Percentiles rank a stretch among this genome's conserved stretches.
Conservation (phyloP, 495 filamentous ascomycete species). For the Aspergillus mulundensis region DNA sequence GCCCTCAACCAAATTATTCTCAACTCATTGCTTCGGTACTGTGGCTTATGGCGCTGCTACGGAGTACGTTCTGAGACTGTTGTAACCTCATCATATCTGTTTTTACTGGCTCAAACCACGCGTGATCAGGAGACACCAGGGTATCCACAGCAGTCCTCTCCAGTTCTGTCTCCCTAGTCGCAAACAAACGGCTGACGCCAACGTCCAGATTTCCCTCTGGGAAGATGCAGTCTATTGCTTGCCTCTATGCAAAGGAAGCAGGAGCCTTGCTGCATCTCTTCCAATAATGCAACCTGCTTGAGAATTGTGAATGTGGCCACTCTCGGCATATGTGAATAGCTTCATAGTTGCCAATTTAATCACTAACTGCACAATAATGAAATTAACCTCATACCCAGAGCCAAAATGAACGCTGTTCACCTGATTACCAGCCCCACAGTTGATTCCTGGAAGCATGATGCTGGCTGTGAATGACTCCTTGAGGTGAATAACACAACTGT, state of each 20-base stretch:
- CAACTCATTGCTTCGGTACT: not conserved
- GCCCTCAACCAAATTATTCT: not conserved
- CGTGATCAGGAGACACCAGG: not conserved
- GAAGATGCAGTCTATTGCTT: not conserved
- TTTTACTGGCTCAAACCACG: not conserved
- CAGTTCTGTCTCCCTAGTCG: not conserved
- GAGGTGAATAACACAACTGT: conserved; percentile 1
- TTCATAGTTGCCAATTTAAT: not conserved
- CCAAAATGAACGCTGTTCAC: not conserved
- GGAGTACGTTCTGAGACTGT: conserved; percentile 1
- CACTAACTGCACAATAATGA: not conserved
- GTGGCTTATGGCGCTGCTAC: not conserved
- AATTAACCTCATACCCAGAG: not conserved
- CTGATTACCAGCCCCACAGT: not conserved
- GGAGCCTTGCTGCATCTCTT: not conserved
- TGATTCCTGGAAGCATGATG: not conserved
- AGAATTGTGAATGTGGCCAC: not conserved
- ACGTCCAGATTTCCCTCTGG: not conserved
- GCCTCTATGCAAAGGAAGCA: not conserved
- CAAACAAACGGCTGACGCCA: not conserved
- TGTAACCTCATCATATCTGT: not conserved
- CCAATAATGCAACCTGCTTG: not conserved
- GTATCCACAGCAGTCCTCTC: not conserved
- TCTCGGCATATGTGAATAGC: not conserved
- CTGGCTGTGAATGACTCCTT: not conserved